Base-by-base conservation (phyloP, 768 basidiomycete genomes). In the Calocybe indica region DNA sequence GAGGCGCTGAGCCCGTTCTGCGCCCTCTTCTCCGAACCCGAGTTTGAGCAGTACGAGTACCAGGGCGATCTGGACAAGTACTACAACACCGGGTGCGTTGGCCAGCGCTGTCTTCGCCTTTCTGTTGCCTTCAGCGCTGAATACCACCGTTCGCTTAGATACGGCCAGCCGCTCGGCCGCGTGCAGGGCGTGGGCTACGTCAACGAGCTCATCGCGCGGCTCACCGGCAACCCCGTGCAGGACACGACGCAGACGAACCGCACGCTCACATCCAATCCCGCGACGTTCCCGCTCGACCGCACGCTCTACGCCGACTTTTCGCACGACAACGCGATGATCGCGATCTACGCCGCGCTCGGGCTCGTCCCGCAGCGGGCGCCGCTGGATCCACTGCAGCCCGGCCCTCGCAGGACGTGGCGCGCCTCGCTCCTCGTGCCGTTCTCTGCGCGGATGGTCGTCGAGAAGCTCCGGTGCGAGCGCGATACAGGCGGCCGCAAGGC, bases 141-240 rank as follows among this genome's bases (percentile, higher is more conserved):
- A 33, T 7, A 37, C n/a, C n/a, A 2, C 22, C 22, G 22, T 22
- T 22, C 29, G 37, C 35, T 7, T 50, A 87, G 85, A 13, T 77
- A 88, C 50, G 88, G 89, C 3, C 79, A 81, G 51, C 54, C 61
- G 2, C 69, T 92, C 1, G 89, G 90, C 1, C 82, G 70, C 5
- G 80, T 90, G 6, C 88, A 89, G 59, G 89, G 90, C 31, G 83
- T 92, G 3, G 92, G 92, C 5, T 95, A 88, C 60, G 72, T 88
- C 58, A 92, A 92, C 60, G 92, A 94, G 66, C 76, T 95, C n/a
- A 62, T 94, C 14, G 88, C 89, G 0, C 80, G 93, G 8, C 73
- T 95, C 37, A 88, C 83, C 0, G 72, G 72, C 11, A 63, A 60
- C 11, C 76, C 80, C 1, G 85, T 89, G 29, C 60, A 60, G 36